Evolutionary conservation across 176 grass and related monocot genomes (phyloP).

Genomic region (Triticum monococcum): DNA sequence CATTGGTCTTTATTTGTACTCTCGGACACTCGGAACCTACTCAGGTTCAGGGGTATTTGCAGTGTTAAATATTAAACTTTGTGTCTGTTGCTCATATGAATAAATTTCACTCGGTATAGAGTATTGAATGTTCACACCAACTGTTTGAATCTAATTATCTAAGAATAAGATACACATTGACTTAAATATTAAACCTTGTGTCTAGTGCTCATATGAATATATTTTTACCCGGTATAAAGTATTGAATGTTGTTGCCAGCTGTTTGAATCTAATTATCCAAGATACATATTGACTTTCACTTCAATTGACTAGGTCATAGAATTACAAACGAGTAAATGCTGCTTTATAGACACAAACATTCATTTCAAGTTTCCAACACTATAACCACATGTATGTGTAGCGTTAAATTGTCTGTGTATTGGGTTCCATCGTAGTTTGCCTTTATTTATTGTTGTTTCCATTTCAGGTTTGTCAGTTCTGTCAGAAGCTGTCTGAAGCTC

Average conservation of each 20-base stretch:
- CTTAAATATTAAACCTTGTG: not conserved
- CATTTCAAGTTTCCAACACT: not conserved
- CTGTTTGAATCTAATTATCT: not conserved
- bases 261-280: not conserved
- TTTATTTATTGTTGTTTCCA: not conserved
- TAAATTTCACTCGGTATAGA: not conserved
- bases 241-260: not conserved
- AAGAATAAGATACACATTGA: not conserved
- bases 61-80: slow-evolving; percentile 5
- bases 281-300: not conserved
- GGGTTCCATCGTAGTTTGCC: not conserved
- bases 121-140: not conserved
- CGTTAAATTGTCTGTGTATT: not conserved
- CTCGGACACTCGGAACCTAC: not conserved
- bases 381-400: not conserved
- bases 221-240: not conserved
- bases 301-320: slow-evolving; percentile 3
- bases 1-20: not conserved
- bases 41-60: not conserved
- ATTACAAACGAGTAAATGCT: not conserved
- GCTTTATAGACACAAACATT: not conserved
- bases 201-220: not conserved
- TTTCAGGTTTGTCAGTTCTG: slow-evolving; percentile 94
- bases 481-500: slow-evolving; percentile 74
- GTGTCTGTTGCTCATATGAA: not conserved